phyloP scores from a whole-genome alignment of 148 eudicot genomes.

The Amaranthus hypochondriacus region DNA sequence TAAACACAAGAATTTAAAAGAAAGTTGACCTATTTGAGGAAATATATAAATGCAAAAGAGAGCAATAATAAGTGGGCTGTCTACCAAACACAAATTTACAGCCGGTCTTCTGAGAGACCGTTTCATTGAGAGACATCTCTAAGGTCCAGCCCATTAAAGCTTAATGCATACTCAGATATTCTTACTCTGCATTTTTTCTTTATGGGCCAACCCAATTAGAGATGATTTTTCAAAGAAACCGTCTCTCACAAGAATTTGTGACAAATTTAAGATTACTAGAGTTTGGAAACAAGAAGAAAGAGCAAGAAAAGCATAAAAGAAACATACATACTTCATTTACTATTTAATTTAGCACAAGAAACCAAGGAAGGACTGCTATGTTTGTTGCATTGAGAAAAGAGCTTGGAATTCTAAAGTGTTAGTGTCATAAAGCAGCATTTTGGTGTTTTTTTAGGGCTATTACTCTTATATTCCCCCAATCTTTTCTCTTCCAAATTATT shows the following conservation, averaged over 20 bases:
- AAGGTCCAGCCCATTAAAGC: too few relatives aligned
- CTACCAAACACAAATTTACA: slow-evolving; percentile 22
- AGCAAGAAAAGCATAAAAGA: slow-evolving; percentile 49
- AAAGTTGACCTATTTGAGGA: slow-evolving; percentile 17
- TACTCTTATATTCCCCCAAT: slow-evolving; percentile 33
- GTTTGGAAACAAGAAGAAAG: slow-evolving; percentile 29
- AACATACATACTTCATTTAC: slow-evolving; percentile 6
- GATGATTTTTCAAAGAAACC: too few relatives aligned
- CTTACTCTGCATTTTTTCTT: too few relatives aligned
- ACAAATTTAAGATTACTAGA: slow-evolving; percentile 13
- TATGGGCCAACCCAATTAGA: too few relatives aligned
- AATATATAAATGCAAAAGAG: not conserved
- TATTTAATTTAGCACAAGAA: slow-evolving; percentile 43
- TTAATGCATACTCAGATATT: too few relatives aligned
- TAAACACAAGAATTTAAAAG: slow-evolving; percentile 7
- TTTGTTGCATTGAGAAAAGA: slow-evolving; percentile 62
- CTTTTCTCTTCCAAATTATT: slow-evolving; percentile 33
- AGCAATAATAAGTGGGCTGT: slow-evolving; percentile 22
- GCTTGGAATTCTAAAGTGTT: slow-evolving; percentile 83
- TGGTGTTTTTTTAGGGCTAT: slow-evolving; percentile 38
- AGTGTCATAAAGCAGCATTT: slow-evolving; percentile 61
- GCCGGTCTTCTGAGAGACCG: too few relatives aligned
- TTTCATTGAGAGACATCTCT: too few relatives aligned
- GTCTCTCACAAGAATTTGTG: too few relatives aligned
- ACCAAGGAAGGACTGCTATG: slow-evolving; percentile 36